These are phyloP conservation scores for Micractinium conductrix DNA, from an alignment of 139 green algal genomes.

Conservation along the genomic window DNA sequence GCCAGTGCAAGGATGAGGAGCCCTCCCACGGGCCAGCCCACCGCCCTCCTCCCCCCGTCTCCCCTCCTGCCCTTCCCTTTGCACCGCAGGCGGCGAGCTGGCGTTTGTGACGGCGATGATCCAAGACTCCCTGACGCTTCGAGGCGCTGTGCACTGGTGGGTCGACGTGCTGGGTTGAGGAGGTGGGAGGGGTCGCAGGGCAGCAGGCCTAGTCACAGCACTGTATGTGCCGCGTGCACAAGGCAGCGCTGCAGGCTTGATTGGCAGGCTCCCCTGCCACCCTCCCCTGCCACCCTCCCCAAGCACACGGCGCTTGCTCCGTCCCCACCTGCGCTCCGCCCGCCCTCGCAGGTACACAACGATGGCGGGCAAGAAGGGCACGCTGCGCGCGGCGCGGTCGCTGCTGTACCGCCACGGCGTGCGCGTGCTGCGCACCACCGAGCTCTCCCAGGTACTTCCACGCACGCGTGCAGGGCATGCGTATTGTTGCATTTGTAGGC, in stretches of 20 bases:
- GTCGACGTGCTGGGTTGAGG: neutral
- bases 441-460: constrained; percentile 85
- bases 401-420: constrained; percentile 65
- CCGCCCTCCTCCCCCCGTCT: neutral
- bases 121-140: constrained; percentile 75
- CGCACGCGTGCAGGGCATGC: no score
- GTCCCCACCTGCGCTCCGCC: no score
- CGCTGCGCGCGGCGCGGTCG: constrained; percentile 44
- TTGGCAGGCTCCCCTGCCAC: no score
- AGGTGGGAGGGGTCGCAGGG: no score
- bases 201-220: no score
- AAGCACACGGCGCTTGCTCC: no score
- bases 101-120: constrained; percentile 90
- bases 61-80: neutral
- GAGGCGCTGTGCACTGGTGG: constrained; percentile 66
- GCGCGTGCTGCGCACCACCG: constrained; percentile 75
- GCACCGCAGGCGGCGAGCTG: constrained; percentile 79
- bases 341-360: constrained; percentile 80
- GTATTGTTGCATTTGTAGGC: no score
- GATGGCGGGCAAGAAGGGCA: constrained; percentile 90
- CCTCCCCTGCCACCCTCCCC: no score
- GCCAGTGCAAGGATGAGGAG: no score
- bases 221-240: no score
- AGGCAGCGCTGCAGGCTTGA: no score
- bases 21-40: no score